phyloP scores from a whole-genome alignment of 2,329 filamentous ascomycete species.

The Neopestalotiopsis rosae region DNA sequence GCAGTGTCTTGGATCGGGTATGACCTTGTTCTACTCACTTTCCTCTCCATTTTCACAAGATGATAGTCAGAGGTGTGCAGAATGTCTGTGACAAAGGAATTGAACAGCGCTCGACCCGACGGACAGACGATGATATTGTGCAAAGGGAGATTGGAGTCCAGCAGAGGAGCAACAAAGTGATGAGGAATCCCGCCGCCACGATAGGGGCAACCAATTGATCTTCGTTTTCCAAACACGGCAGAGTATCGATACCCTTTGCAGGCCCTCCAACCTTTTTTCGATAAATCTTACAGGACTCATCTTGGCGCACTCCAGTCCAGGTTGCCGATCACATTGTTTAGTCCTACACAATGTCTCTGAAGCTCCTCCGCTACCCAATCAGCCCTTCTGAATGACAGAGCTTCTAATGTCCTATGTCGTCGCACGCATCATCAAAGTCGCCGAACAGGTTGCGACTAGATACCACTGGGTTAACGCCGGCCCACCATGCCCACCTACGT shows the following conservation, averaged over 20 bases:
- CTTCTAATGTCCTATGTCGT: background rate
- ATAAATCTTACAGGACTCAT: background rate
- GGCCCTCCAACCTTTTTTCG: background rate
- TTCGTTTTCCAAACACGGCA: background rate
- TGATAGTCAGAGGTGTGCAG: background rate
- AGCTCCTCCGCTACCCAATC: background rate
- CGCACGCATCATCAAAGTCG: background rate
- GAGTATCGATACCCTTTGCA: background rate
- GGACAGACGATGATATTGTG: background rate
- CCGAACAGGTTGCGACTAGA: background rate
- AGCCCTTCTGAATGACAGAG: background rate
- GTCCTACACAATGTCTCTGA: background rate
- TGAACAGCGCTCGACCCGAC: background rate
- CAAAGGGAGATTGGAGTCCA: background rate
- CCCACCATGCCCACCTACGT: background rate
- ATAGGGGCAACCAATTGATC: background rate
- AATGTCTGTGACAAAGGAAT: background rate
- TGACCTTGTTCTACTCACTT: background rate
- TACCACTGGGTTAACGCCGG: background rate
- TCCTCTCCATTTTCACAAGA: background rate
- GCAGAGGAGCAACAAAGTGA: background rate
- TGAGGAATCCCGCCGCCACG: background rate
- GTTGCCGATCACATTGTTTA: slow-evolving; percentile 1
- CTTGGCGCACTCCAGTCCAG: background rate
- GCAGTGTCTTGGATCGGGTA: slow-evolving; percentile 15